Evolutionary conservation across 2,329 filamentous ascomycete genomes (phyloP), one percentile per base, ranked within the genome.

Genomic region (Pseudopyricularia javanii): DNA sequence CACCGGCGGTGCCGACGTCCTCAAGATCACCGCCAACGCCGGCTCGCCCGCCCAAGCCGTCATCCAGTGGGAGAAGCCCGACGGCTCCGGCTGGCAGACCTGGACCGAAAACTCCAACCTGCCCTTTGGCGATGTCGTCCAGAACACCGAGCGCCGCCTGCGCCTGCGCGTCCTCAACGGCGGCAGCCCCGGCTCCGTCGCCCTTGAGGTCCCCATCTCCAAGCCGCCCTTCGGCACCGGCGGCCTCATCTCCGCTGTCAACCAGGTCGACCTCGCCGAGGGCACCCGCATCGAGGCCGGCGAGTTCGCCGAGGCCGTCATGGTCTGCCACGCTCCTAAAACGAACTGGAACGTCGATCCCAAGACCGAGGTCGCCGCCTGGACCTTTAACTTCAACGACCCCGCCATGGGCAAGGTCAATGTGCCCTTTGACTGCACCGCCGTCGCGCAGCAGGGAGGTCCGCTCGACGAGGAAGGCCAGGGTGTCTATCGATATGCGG

Each of bases 371-470:
- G 66, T 62, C 0, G 74, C 76, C 0, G 60, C 65, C 2, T 82
- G 78, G 79, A 78, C 74, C 0, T 69, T 82, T 59, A 82, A 81
- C 61, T 74, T 74, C 47, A 76, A 79, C 51, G 78, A 80, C 53
- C 71, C 73, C 0, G 62, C 60, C 1, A 69, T 75, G 50, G 74
- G 71, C 28, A 81, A 80, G 64, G 74, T 77, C 50, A 64, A 66
- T 7, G 70, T 81, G 5, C 63, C 73, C 11, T 81, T 82, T 55
- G 61, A 61, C 48, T 81, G 79, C 54, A 70, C 63, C 6, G 77
- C 75, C 1, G 69, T 78, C 0, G 58, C 75, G 0, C 72, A 78
- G 52, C 79, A 82, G 60, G 72, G 74, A 0, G 68, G 75, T 1
- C 76, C 77, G 3, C 60, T 77, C 50, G 54, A 70, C 6, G 47